Percentiles rank a stretch among this genome's conserved stretches.
Conservation (phyloP, 2,329 filamentous ascomycete species). For the Fusarium torreyae region DNA sequence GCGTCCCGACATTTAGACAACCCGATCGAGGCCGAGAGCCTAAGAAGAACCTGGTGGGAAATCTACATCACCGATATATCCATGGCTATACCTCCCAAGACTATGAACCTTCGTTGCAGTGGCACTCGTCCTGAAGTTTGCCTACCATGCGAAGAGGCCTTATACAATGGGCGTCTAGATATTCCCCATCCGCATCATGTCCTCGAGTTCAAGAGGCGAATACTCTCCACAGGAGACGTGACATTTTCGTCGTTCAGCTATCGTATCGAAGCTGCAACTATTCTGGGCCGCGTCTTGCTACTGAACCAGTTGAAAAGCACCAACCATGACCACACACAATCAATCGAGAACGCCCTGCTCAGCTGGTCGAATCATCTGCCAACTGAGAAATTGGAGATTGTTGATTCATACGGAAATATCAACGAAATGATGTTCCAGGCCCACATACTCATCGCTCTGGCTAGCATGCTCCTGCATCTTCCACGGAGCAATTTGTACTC, state of each 20-base stretch:
- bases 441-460: constrained; percentile 39
- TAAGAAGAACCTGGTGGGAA: constrained; percentile 47
- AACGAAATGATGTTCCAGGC: constrained; percentile 49
- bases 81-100: constrained; percentile 36
- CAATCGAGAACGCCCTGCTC: constrained; percentile 41
- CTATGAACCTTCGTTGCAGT: constrained; percentile 34
- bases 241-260: constrained; percentile 45
- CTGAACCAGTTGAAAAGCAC: constrained; percentile 31
- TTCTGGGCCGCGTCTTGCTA: constrained; percentile 35
- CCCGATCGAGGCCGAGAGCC: constrained; percentile 40
- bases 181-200: constrained; percentile 33
- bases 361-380: constrained; percentile 45
- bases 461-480: constrained; percentile 43
- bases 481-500: constrained; percentile 38
- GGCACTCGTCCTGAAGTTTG: constrained; percentile 31
- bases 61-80: constrained; percentile 43
- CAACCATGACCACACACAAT: constrained; percentile 41
- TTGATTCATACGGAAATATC: constrained; percentile 39
- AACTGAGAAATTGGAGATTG: constrained; percentile 33
- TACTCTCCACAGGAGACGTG: constrained; percentile 29
- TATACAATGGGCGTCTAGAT: constrained; percentile 18
- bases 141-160: constrained; percentile 40
- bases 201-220: constrained; percentile 36
- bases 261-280: constrained; percentile 42
- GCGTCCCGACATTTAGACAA: constrained; percentile 21